Evolutionary conservation across 345 rosid genomes (phyloP).

Genomic region (Diplotaxis tenuifolia): DNA sequence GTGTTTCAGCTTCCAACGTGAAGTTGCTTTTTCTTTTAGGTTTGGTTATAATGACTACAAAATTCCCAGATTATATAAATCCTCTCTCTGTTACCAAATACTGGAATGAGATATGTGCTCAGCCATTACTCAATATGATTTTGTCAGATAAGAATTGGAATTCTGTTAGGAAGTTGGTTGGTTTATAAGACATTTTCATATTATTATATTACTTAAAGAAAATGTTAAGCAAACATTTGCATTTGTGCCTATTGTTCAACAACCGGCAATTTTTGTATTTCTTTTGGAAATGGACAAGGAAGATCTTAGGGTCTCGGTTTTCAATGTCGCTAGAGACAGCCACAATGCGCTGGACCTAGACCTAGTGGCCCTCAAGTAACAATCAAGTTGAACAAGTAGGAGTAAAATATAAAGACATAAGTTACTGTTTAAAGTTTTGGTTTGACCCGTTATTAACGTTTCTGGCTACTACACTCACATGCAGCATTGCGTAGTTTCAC

Average conservation of each 20-base stretch:
- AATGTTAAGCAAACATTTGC: no score
- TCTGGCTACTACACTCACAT: conserved; percentile 3
- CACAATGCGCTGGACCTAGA: no score
- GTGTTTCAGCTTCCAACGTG: not conserved
- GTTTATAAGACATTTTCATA: no score
- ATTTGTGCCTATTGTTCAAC: no score
- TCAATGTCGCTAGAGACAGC: no score
- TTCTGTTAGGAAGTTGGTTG: not conserved
- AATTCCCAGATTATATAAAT: not conserved
- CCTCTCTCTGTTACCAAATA: not conserved
- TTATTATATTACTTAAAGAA: no score
- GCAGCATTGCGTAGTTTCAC: conserved; percentile 20
- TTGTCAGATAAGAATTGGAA: not conserved
- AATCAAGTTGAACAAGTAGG: not conserved
- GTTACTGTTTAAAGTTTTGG: not conserved
- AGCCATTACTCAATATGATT: not conserved
- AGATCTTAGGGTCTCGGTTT: no score
- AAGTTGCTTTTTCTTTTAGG: not conserved
- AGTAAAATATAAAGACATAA: not conserved
- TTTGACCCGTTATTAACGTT: conserved; percentile 30
- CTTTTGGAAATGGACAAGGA: no score
- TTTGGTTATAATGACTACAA: not conserved
- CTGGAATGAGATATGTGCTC: not conserved
- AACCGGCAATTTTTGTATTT: no score
- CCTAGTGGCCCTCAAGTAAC: no score